A percentile compares a stretch with the other conserved stretches of the same genome.
Evolutionary conservation across 768 basidiomycete species (phyloP).

Genomic region (Phanerochaete carnosa): DNA sequence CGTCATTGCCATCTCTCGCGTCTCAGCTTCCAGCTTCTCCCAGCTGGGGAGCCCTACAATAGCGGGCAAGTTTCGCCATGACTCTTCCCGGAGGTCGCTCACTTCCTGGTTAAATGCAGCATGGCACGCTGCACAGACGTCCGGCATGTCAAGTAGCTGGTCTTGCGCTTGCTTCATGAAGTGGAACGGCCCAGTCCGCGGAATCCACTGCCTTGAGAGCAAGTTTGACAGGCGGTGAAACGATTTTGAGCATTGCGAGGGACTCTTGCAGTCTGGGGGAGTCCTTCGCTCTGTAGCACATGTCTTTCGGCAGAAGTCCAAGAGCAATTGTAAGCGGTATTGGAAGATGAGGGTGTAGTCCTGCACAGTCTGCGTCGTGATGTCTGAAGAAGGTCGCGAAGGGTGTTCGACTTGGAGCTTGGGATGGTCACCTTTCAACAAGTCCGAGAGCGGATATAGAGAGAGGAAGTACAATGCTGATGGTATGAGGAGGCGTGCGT

Average conservation of each 20-base stretch:
- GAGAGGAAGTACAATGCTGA: constrained; percentile 58
- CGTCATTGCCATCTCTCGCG: constrained; percentile 10
- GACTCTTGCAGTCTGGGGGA: constrained; percentile 27
- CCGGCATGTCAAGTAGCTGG: constrained; percentile 28
- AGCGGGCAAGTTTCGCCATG: constrained; percentile 47
- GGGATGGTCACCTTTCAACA: constrained; percentile 48
- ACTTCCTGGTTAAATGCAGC: constrained; percentile 40
- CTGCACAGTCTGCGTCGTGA: constrained; percentile 40
- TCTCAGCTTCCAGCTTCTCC: constrained; percentile 36
- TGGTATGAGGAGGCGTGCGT: constrained; percentile 45
- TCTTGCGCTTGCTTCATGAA: constrained; percentile 47
- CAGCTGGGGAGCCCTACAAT: constrained; percentile 45
- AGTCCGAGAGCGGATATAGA: constrained; percentile 47
- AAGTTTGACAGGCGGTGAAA: constrained; percentile 42
- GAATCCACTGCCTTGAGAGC: constrained; percentile 44
- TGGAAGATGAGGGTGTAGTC: constrained; percentile 58
- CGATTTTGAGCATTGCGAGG: constrained; percentile 33
- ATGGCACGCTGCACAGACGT: constrained; percentile 44
- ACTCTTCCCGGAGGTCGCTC: constrained; percentile 31
- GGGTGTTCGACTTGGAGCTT: constrained; percentile 48
- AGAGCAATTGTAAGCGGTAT: constrained; percentile 43
- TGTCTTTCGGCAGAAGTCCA: constrained; percentile 45
- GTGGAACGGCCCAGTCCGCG: constrained; percentile 50
- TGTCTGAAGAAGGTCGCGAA: constrained; percentile 43
- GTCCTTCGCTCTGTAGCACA: constrained; percentile 28